A percentile compares a stretch with the other conserved stretches of the same genome.
Evolutionary conservation across 441 rosid genomes (phyloP).

Genomic region (Populus hybrid): DNA sequence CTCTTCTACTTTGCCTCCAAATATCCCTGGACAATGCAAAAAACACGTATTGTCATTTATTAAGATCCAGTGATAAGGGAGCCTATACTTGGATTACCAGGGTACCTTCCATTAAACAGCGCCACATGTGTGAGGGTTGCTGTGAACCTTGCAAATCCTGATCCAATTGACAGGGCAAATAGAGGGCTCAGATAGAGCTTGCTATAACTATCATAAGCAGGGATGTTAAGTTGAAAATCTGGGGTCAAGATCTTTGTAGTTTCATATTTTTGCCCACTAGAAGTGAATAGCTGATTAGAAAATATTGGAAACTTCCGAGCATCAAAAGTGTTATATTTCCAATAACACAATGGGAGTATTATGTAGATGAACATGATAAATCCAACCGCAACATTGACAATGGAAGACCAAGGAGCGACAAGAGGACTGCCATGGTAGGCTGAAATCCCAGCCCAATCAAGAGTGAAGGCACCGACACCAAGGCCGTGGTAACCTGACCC

Average conservation of each 20-base stretch:
- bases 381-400: slow-evolving; percentile 81
- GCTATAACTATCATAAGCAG: slow-evolving; percentile 66
- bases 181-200: slow-evolving; percentile 92
- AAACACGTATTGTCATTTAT: slow-evolving; percentile 11
- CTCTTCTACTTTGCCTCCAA: slow-evolving; percentile 73
- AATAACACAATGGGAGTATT: slow-evolving; percentile 82
- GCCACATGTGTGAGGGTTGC: slow-evolving; percentile 92
- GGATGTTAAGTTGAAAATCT: slow-evolving; percentile 54
- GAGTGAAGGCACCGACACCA: slow-evolving; percentile 80
- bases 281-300: slow-evolving; percentile 78
- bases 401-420: slow-evolving; percentile 85
- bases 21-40: slow-evolving; percentile 63
- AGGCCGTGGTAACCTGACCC: slow-evolving; percentile 96
- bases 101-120: slow-evolving; percentile 80
- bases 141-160: slow-evolving; percentile 85
- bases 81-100: neutral
- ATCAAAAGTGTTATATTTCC: slow-evolving; percentile 84
- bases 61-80: neutral
- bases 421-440: slow-evolving; percentile 97
- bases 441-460: slow-evolving; percentile 97
- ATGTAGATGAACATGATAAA: slow-evolving; percentile 89
- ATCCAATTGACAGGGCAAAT: slow-evolving; percentile 82
- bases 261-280: slow-evolving; percentile 71
- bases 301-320: slow-evolving; percentile 82
- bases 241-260: slow-evolving; percentile 80